Evolutionary conservation across 345 rosid genomes (phyloP), one percentile per base, ranked within the genome.

Genomic region (Pugionium dolabratum): DNA sequence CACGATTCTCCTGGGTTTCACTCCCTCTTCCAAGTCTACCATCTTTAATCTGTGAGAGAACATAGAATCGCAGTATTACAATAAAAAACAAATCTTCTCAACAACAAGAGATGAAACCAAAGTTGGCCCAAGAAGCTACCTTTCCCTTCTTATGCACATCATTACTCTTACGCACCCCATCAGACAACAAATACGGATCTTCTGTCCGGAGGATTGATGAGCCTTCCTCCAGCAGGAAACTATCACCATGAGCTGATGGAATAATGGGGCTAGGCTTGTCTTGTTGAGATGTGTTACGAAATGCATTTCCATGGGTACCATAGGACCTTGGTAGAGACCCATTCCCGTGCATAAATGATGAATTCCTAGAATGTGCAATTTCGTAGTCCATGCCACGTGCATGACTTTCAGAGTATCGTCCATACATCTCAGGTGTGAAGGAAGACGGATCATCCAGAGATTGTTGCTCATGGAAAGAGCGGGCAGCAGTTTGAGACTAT

Each of bases 21-120:
- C 67, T 83, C 74, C 87, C 98, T 82, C 83, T 84, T 8, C 79
- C 78, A 43, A 64, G 68, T 79, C 83, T 81, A 67, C 70, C 79
- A 75, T 89, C 99, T 52, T 89, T 96, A 62, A 46, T 64, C 97
- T 91, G 74, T 61, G 75, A 80, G 68, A 49, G 65, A 78, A 70
- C 26, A 55, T 18, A 29, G 56, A 30, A 69, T n/a, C 29, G 61
- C 18, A 58, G 26, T 53, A 64, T 51, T 35, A 64, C 55, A 18
- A 68, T 18, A 39, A 29, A 62, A 42, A 69, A 62, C 28, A 35
- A 28, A 42, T 34, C 41, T 45, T 40, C 27, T 33, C 29, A 30
- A 54, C 25, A 59, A 52, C 66, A 39, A 40, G 59, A 39, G 46
- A 74, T 42, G 62, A 58, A 51, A 45, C 32, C 27, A 25, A 59